phyloP scores from a whole-genome alignment of 345 rosid genomes.

The Eucalyptus rudis region DNA sequence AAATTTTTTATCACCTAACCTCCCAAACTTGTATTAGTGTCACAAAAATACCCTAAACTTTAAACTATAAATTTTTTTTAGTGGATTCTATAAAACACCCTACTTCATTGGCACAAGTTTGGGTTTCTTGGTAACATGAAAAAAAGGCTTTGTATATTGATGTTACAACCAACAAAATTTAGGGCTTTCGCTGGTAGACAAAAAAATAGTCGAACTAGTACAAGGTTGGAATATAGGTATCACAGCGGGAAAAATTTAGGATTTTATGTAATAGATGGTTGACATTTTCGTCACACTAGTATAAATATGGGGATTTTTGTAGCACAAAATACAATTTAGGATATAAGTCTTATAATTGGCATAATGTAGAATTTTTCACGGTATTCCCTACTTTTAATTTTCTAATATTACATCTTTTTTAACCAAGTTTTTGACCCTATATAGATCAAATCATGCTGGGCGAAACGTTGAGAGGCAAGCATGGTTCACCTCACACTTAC shows the following conservation, averaged over 20 bases:
- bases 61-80: too few species aligned
- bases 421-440: not conserved
- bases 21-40: not conserved
- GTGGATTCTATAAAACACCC: not conserved
- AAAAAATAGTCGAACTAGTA: not conserved
- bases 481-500: not conserved
- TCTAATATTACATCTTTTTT: not conserved
- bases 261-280: not conserved
- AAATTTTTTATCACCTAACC: not conserved
- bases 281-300: not conserved
- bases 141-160: not conserved
- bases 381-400: not conserved
- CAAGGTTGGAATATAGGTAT: not conserved
- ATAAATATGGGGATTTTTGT: not conserved
- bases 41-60: not conserved
- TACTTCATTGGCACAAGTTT: not conserved
- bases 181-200: not conserved
- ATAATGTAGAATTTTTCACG: not conserved
- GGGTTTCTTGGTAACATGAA: not conserved
- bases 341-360: not conserved
- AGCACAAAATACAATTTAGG: not conserved
- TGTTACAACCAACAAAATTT: not conserved
- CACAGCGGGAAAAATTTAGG: not conserved
- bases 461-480: not conserved
- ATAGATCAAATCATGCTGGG: not conserved